Conservation (phyloP, 2,329 filamentous ascomycete genomes). For the Fusarium sacchari region DNA sequence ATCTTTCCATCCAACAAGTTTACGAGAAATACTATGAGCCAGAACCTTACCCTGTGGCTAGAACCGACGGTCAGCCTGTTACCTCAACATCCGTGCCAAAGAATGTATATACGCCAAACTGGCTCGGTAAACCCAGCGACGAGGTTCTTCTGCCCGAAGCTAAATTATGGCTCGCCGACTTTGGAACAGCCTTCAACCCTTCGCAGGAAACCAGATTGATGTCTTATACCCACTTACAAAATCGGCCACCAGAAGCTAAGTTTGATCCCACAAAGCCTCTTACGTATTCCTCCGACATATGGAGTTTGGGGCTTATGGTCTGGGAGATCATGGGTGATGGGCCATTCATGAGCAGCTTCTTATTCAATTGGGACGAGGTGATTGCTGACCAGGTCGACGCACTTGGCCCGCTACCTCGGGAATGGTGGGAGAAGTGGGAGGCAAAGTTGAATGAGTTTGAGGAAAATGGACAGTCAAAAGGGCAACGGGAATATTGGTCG, state of each 20-base stretch:
- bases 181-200: background rate
- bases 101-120: background rate
- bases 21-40: background rate
- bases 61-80: background rate
- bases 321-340: accelerated
- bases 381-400: background rate
- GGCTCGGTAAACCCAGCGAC: background rate
- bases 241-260: accelerated
- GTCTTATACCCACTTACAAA: accelerated
- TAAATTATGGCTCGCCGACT: background rate
- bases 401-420: accelerated
- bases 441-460: background rate
- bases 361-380: accelerated
- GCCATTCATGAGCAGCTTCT: background rate
- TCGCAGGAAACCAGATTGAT: accelerated
- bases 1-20: background rate
- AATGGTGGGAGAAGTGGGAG: background rate
- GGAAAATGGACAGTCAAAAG: background rate
- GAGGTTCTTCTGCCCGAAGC: background rate
- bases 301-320: background rate
- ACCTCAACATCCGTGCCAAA: background rate
- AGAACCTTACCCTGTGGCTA: background rate
- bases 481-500: background rate
- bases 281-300: accelerated
- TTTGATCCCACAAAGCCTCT: background rate